A percentile compares a stretch with the other conserved stretches of the same genome.
Evolutionary conservation across 352 stramenopile species (phyloP).

Genomic region (Blastocystis sp.): DNA sequence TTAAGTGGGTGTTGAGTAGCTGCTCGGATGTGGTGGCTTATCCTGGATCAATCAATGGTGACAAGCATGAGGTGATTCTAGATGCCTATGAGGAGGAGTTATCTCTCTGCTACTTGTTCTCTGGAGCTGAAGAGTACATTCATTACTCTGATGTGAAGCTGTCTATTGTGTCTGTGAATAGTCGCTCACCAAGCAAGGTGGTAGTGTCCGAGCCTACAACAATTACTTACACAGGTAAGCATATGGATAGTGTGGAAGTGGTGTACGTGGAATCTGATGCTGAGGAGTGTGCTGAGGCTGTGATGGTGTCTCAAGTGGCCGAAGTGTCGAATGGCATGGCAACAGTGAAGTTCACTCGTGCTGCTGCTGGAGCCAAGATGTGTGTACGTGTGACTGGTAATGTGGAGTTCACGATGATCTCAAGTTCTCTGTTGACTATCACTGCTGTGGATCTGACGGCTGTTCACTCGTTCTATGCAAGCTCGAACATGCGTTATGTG

Average conservation of each 20-base stretch:
- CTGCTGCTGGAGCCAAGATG: neutral
- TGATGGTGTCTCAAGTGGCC: neutral
- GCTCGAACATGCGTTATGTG: neutral
- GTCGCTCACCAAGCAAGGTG: neutral
- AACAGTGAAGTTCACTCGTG: neutral
- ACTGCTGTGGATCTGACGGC: neutral
- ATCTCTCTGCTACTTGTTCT: slow-evolving; percentile 45
- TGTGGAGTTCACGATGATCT: neutral
- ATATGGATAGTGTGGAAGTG: slow-evolving; percentile 3
- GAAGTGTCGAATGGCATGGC: neutral
- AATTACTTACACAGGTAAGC: neutral
- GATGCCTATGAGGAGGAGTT: slow-evolving; percentile 23
- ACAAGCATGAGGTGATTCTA: neutral
- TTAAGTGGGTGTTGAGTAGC: slow-evolving; percentile 38
- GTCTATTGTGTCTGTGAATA: neutral
- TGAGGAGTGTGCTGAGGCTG: neutral
- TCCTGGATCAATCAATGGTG: neutral
- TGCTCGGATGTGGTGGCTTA: neutral
- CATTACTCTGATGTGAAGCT: slow-evolving; percentile 39
- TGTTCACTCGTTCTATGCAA: slow-evolving; percentile 10
- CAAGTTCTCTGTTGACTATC: neutral
- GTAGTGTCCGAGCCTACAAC: neutral
- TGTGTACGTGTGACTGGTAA: neutral
- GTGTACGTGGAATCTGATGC: slow-evolving; percentile 1
- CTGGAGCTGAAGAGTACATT: slow-evolving; percentile 2